Conservation (phyloP, 805 yeast genomes). For the Lipomyces chichibuensis region DNA sequence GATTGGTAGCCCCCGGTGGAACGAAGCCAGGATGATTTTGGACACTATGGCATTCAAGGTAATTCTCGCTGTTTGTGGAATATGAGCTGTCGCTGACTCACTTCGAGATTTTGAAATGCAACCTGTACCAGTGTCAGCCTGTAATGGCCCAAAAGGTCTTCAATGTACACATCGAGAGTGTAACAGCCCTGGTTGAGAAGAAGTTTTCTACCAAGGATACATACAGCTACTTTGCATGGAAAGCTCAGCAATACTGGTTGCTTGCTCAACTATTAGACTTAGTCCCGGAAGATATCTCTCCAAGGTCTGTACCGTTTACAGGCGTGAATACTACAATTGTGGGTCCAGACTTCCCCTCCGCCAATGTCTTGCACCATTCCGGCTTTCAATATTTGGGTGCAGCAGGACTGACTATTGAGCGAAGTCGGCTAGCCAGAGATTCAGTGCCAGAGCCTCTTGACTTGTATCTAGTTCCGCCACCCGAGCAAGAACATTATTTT, state of each 20-base stretch:
- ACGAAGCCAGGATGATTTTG: slow-evolving; percentile 53
- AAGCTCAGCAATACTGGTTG: slow-evolving; percentile 65
- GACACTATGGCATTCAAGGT: slow-evolving; percentile 61
- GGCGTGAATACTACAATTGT: slow-evolving; percentile 25
- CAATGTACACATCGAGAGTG: slow-evolving; percentile 61
- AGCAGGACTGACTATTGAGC: slow-evolving; percentile 40
- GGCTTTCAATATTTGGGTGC: slow-evolving; percentile 37
- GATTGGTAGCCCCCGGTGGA: slow-evolving; percentile 46
- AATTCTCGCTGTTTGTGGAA: not conserved
- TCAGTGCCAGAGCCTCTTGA: slow-evolving; percentile 5
- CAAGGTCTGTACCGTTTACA: slow-evolving; percentile 45
- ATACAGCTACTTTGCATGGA: slow-evolving; percentile 54
- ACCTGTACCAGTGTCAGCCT: slow-evolving; percentile 61
- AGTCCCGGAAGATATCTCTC: slow-evolving; percentile 52
- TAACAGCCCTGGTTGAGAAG: slow-evolving; percentile 47
- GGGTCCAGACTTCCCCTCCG: slow-evolving; percentile 32
- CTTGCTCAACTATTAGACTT: slow-evolving; percentile 59
- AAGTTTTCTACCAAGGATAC: slow-evolving; percentile 40
- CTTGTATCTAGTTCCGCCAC: slow-evolving; percentile 19
- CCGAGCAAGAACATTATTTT: slow-evolving; percentile 20
- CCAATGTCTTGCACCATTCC: slow-evolving; percentile 34
- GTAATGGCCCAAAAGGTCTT: slow-evolving; percentile 66
- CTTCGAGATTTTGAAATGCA: slow-evolving; percentile 57
- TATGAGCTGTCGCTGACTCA: not conserved
- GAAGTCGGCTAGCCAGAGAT: slow-evolving; percentile 1